Conservation (phyloP, 129 eudicot genomes). For the Helianthus annuus region HanXRQr2.0-SUNRISE NC_035449.2:68136553-68137052, state of each 20-base stretch:
- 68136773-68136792: background rate
- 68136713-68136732: background rate
- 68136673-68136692: conserved; percentile 6
- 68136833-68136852: background rate
- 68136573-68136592: too few species aligned
- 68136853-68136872: background rate
- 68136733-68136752: background rate
- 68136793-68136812: background rate
- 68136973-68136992: too few species aligned
- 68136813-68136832: background rate
- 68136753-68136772: too few species aligned
- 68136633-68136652: conserved; percentile 37
- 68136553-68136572: background rate
- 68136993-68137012: too few species aligned
- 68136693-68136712: background rate
- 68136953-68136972: too few species aligned
- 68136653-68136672: conserved; percentile 6
- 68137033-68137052: too few species aligned
- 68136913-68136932: background rate
- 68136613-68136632: conserved; percentile 30
- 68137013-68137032: too few species aligned
- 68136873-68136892: background rate
- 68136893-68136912: background rate
- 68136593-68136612: conserved; percentile 29
- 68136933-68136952: too few species aligned